Base-by-base conservation (phyloP, 805 yeast species). In the Pichia deserticola region DNA sequence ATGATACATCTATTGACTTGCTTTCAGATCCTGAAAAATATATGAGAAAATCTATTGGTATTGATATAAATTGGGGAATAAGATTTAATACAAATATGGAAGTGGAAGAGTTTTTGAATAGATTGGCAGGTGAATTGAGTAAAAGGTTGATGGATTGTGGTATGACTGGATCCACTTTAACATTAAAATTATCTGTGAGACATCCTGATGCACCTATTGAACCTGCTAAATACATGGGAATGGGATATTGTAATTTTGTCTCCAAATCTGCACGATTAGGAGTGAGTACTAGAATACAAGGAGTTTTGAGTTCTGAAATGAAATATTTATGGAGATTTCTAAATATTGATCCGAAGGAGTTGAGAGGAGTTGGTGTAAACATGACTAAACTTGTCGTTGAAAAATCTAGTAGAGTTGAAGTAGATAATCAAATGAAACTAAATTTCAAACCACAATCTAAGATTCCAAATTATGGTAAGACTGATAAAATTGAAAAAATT, bases 41-140 rank as follows among this genome's bases (percentile, higher is more conserved):
- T 20, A 73, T 78, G 11, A 72, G 95, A 30, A 89, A 88, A 57
- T 78, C 93, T 1, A 76, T 92, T 0, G 88, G 96, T 0, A 85
- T 89, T 5, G 98, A 92, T 60, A 84, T 92, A 30, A 87, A 89
- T 54, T 92, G 89, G 84, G 98, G 97, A 0, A 86, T 92, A 0
- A 62, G 98, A 44, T 85, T 90, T 55, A 76, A 79, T 34, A 69
- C 69, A 0, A 70, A 76, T 33, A 62, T 65, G 0, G 88, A 92
- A 60, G 78, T 84, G 28, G 90, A 84, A 53, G 55, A 49, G 5
- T 93, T 92, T 59, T 60, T 88, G 9, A 67, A 71, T 36, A 67
- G 76, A 20, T 66, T 89, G 44, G 71, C 84, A 0, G 65, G 67
- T 33, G 96, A 89, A 58, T 60, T 93, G 45, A 67, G 74, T 45